These are phyloP conservation scores for Hepatocystis sp. DNA, from an alignment of 169 alveolate genomes.

Conservation along the genomic window DNA sequence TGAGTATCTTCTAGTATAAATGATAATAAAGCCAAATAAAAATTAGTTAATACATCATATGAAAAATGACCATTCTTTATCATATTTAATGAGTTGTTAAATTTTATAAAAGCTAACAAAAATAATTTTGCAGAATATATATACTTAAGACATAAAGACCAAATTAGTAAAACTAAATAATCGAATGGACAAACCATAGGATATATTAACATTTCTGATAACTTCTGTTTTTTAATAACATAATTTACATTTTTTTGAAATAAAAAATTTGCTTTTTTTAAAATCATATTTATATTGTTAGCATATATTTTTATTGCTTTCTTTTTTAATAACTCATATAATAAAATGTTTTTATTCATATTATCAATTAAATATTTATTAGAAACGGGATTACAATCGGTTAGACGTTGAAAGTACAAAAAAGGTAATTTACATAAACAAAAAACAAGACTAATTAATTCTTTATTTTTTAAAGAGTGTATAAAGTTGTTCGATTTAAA, in stretches of 20 bases:
- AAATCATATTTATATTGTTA: too few species aligned
- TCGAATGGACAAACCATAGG: constrained; percentile 17
- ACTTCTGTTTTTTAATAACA: constrained; percentile 1
- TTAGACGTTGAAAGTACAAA: too few species aligned
- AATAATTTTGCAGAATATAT: constrained; percentile 69
- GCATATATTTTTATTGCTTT: background rate
- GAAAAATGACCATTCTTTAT: background rate
- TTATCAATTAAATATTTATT: background rate
- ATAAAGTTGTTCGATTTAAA: constrained; percentile 17
- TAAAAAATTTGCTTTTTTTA: too few species aligned
- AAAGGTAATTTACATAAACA: constrained; percentile 61
- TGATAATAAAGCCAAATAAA: constrained; percentile 50
- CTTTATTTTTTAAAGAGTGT: constrained; percentile 16
- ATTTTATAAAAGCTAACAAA: constrained; percentile 23
- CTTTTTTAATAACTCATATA: constrained; percentile 63
- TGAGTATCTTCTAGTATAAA: constrained; percentile 24
- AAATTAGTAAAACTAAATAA: constrained; percentile 21
- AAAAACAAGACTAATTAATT: constrained; percentile 40
- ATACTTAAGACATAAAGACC: constrained; percentile 69
- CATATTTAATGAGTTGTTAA: constrained; percentile 13
- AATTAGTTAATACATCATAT: constrained; percentile 45
- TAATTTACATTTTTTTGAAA: too few species aligned
- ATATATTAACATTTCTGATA: background rate
- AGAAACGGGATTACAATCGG: too few species aligned
- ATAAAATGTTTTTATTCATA: constrained; percentile 38